Conservation (phyloP, 495 filamentous ascomycete genomes). For the Penicillium longicatenatum region DNA sequence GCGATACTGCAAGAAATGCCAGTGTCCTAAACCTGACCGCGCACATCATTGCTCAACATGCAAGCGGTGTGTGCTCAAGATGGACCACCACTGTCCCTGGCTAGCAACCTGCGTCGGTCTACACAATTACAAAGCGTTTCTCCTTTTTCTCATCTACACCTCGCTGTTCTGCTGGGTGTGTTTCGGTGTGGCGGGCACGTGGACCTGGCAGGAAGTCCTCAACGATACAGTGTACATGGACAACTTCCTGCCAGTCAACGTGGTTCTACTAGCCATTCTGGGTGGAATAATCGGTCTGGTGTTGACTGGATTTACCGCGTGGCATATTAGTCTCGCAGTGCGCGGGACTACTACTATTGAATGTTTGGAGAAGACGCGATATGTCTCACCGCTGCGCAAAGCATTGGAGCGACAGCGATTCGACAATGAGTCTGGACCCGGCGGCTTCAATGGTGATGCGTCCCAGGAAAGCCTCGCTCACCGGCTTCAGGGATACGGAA, state of each 20-base stretch:
- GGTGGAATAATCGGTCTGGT: conserved; percentile 90
- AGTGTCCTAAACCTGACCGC: conserved; percentile 89
- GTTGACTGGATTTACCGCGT: conserved; percentile 83
- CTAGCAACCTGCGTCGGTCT: conserved; percentile 93
- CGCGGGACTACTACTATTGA: conserved; percentile 91
- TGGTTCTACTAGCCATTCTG: conserved; percentile 81
- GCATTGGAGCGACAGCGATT: conserved; percentile 63
- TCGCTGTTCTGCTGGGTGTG: conserved; percentile 81
- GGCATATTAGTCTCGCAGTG: conserved; percentile 84
- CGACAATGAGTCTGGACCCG: conserved; percentile 36
- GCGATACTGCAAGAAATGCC: conserved; percentile 97
- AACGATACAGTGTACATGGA: conserved; percentile 62
- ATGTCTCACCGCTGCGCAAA: conserved; percentile 75
- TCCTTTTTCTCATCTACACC: conserved; percentile 92
- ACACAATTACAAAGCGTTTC: conserved; percentile 91
- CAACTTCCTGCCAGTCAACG: conserved; percentile 83
- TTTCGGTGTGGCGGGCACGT: conserved; percentile 69
- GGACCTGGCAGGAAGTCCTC: conserved; percentile 82
- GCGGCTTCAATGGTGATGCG: conserved; percentile 42
- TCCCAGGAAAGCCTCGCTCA: conserved; percentile 60
- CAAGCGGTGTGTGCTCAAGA: conserved; percentile 90
- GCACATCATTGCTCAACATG: conserved; percentile 96
- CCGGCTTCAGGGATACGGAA: conserved; percentile 64
- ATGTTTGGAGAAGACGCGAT: conserved; percentile 89
- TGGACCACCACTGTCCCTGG: conserved; percentile 99